Conservation (phyloP, 352 stramenopile genomes). For the Globisporangium paddicum region DNA sequence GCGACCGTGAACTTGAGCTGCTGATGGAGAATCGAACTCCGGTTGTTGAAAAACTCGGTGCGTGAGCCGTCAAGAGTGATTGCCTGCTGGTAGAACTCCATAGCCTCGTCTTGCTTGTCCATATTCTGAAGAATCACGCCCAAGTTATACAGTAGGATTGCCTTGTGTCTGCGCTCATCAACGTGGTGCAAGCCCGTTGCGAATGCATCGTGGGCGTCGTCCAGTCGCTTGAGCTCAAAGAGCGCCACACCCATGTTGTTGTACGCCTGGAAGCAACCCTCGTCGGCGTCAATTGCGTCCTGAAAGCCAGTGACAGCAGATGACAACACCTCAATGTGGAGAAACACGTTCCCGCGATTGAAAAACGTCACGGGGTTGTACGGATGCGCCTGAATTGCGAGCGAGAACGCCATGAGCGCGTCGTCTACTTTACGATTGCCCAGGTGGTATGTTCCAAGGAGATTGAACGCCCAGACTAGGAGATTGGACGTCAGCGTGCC, state of each 20-base stretch:
- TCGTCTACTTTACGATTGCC: slow-evolving; percentile 30
- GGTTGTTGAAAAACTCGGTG: slow-evolving; percentile 54
- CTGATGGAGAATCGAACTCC: slow-evolving; percentile 44
- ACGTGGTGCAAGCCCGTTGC: slow-evolving; percentile 28
- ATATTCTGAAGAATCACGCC: slow-evolving; percentile 34
- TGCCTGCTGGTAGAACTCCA: slow-evolving; percentile 51
- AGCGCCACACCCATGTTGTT: slow-evolving; percentile 50
- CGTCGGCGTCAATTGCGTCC: slow-evolving; percentile 42
- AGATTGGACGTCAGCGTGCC: slow-evolving; percentile 36
- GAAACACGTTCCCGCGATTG: slow-evolving; percentile 50
- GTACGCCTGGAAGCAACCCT: slow-evolving; percentile 27
- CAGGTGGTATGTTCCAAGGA: slow-evolving; percentile 27
- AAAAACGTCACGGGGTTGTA: slow-evolving; percentile 33
- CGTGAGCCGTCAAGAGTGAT: slow-evolving; percentile 33
- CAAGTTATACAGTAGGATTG: slow-evolving; percentile 44
- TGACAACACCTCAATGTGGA: slow-evolving; percentile 28
- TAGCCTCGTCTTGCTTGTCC: slow-evolving; percentile 33
- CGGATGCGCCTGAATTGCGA: slow-evolving; percentile 43
- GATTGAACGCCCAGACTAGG: slow-evolving; percentile 53
- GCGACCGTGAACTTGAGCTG: slow-evolving; percentile 48
- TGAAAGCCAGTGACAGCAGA: slow-evolving; percentile 40
- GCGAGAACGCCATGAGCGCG: slow-evolving; percentile 43
- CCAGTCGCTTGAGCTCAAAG: slow-evolving; percentile 34
- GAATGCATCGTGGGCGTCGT: slow-evolving; percentile 44
- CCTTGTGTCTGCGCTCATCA: slow-evolving; percentile 18